A percentile compares a stretch with the other conserved stretches of the same genome.
phyloP scores from a whole-genome alignment of 169 alveolate species.

The Cystoisospora suis region DNA sequence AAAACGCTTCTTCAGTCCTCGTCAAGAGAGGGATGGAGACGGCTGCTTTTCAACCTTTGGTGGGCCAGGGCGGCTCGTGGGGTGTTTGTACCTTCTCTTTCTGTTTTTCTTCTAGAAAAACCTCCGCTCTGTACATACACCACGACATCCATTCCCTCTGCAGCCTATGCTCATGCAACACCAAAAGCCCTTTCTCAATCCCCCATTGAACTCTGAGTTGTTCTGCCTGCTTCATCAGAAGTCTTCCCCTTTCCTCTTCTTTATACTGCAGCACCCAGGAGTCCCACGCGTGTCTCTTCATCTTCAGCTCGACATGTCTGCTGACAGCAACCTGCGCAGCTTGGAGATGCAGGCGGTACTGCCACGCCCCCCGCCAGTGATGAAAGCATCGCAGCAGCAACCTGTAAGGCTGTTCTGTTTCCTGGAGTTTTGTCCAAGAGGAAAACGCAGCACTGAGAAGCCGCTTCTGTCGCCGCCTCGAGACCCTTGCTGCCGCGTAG shows the following conservation, averaged over 20 bases:
- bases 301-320: not conserved
- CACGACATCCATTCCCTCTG: slow-evolving; percentile 33
- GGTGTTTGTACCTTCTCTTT: not conserved
- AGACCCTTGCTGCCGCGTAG: not conserved
- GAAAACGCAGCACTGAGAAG: not conserved
- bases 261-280: not conserved
- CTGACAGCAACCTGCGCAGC: not conserved
- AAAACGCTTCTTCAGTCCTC: too few species aligned
- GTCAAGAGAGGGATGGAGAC: too few species aligned
- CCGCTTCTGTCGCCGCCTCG: slow-evolving; percentile 30
- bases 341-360: slow-evolving; percentile 16
- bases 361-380: slow-evolving; percentile 14
- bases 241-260: not conserved
- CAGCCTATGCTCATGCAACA: slow-evolving; percentile 19
- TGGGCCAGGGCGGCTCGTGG: too few species aligned
- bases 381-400: not conserved
- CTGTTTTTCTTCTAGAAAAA: not conserved
- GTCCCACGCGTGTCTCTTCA: not conserved
- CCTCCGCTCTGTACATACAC: slow-evolving; percentile 33
- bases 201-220: not conserved
- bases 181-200: not conserved
- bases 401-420: not conserved
- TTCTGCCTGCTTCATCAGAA: not conserved
- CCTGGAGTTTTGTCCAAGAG: slow-evolving; percentile 15
- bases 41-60: too few species aligned